Percentiles rank a stretch among this genome's conserved stretches.
These are phyloP conservation scores for Chrysochromulina parva DNA, from an alignment of 78 protist genomes.

Conservation along the genomic window DNA sequence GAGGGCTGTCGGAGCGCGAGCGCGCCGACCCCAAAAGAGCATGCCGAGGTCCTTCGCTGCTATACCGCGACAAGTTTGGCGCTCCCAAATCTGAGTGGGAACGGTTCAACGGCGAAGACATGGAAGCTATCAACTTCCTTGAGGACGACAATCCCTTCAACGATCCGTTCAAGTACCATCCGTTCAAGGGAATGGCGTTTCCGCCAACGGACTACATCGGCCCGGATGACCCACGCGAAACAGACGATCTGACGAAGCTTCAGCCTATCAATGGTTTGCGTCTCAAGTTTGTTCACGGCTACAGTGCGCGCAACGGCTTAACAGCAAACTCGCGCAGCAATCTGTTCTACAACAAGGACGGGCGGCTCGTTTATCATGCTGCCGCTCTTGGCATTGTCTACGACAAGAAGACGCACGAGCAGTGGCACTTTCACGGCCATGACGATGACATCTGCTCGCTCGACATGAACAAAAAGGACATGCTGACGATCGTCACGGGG, in stretches of 20 bases:
- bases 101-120: neutral
- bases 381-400: constrained; percentile 59
- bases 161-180: neutral
- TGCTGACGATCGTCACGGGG: neutral
- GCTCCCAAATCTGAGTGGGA: neutral
- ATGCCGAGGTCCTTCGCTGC: neutral
- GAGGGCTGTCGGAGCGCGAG: neutral
- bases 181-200: neutral
- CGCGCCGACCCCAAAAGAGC: neutral
- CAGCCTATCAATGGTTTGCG: neutral
- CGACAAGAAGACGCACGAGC: neutral
- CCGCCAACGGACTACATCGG: neutral
- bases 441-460: constrained; percentile 24
- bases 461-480: neutral
- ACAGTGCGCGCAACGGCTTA: neutral
- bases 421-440: constrained; percentile 57
- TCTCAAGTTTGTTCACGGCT: constrained; percentile 14
- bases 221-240: neutral
- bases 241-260: neutral
- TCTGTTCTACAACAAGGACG: neutral
- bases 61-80: neutral
- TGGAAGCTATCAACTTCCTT: neutral
- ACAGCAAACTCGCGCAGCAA: neutral
- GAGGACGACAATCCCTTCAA: neutral
- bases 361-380: constrained; percentile 34